These are phyloP conservation scores for Aspergillus oerlinghausenensis DNA, from an alignment of 2,329 filamentous ascomycete species.

Conservation along the genomic window DNA sequence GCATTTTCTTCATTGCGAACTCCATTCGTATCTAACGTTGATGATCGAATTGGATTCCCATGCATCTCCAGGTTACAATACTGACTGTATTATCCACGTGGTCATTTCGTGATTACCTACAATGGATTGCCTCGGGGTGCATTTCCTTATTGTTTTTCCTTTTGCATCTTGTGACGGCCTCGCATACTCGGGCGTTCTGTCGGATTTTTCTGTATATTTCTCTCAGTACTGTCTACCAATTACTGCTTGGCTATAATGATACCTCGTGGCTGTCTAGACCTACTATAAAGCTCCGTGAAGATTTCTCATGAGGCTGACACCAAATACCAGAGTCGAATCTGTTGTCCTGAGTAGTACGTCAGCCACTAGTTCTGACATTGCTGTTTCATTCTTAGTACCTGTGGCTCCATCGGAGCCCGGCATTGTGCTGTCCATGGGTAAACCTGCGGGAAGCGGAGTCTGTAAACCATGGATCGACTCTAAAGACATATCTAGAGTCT, in stretches of 20 bases:
- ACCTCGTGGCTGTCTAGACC: neutral
- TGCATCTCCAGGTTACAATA: neutral
- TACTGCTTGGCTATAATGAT: neutral
- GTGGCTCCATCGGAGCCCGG: neutral
- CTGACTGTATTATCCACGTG: neutral
- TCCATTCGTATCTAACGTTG: neutral
- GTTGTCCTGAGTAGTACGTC: neutral
- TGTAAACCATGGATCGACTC: constrained; percentile 18
- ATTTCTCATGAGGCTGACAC: neutral
- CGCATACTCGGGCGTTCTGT: neutral
- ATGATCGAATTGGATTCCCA: neutral
- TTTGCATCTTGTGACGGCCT: neutral
- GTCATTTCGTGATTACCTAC: neutral
- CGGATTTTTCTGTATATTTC: neutral
- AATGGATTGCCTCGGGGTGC: neutral
- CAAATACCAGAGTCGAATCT: neutral
- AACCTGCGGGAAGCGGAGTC: constrained; percentile 13
- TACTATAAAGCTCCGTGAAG: neutral
- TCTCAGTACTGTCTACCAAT: neutral
- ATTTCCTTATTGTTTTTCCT: neutral
- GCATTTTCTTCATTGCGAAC: neutral
- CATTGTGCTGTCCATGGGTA: constrained; percentile 11
- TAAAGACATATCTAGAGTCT: neutral
- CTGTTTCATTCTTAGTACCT: neutral
- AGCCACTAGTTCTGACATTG: neutral